Percentiles rank a stretch among this genome's conserved stretches.
phyloP scores from a whole-genome alignment of 1,284 basidiomycete genomes.

The Pseudozyma sp. region DNA sequence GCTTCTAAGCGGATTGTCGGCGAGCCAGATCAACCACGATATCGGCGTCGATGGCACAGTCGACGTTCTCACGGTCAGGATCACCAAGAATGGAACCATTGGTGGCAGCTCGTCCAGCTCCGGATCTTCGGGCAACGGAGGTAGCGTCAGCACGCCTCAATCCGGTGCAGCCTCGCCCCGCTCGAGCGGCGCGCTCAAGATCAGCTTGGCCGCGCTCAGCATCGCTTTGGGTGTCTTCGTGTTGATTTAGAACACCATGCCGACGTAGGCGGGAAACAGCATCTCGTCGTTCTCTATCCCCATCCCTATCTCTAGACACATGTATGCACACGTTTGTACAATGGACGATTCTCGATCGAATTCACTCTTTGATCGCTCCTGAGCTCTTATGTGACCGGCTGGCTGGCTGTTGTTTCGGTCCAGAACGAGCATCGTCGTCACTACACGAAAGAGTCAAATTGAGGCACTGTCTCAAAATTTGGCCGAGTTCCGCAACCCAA shows the following conservation, averaged over 20 bases:
- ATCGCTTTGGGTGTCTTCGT: slow-evolving; percentile 3
- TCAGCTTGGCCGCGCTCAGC: neutral
- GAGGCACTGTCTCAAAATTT: too few relatives aligned
- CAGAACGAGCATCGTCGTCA: too few relatives aligned
- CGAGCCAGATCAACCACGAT: slow-evolving; percentile 62
- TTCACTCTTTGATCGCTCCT: too few relatives aligned
- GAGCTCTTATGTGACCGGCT: too few relatives aligned
- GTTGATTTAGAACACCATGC: neutral
- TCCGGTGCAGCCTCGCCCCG: slow-evolving; percentile 8
- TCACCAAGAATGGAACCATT: slow-evolving; percentile 56
- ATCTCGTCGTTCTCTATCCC: too few relatives aligned
- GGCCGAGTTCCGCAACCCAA: neutral
- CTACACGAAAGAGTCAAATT: too few relatives aligned
- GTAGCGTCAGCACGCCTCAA: slow-evolving; percentile 26
- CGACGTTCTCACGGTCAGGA: slow-evolving; percentile 55
- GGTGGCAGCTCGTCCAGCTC: slow-evolving; percentile 20
- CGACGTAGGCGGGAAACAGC: too few relatives aligned
- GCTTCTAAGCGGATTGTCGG: slow-evolving; percentile 36
- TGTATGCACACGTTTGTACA: too few relatives aligned
- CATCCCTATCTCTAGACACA: too few relatives aligned
- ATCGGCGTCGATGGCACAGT: slow-evolving; percentile 62
- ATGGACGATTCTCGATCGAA: too few relatives aligned
- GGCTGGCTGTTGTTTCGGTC: too few relatives aligned
- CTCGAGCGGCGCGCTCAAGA: neutral
- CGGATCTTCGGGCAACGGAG: neutral